Percentiles rank a stretch among this genome's conserved stretches.
Evolutionary conservation across 257 asterid genomes (phyloP).

Genomic region (Linaria vulgaris): DNA sequence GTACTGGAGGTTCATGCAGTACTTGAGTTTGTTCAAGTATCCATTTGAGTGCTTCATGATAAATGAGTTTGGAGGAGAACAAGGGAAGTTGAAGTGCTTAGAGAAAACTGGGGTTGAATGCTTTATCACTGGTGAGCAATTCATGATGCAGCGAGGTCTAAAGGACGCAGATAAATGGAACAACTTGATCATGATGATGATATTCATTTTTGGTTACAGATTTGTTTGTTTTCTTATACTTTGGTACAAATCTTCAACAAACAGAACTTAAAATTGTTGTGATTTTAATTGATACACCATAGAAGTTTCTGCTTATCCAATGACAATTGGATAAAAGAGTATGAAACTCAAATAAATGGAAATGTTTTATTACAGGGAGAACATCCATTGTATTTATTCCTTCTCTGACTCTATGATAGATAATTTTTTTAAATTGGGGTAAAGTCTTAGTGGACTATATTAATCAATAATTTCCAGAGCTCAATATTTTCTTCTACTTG

Average conservation of each 20-base stretch:
- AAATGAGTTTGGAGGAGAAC: constrained; percentile 68
- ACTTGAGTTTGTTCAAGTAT: constrained; percentile 72
- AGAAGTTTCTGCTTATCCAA: too few species aligned
- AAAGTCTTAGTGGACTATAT: too few species aligned
- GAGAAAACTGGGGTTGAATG: constrained; percentile 49
- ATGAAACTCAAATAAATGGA: too few species aligned
- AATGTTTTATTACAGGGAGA: too few species aligned
- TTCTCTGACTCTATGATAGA: too few species aligned
- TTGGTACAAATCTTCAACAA: constrained; percentile 44
- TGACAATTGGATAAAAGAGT: too few species aligned
- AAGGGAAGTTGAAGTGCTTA: constrained; percentile 51
- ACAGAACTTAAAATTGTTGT: constrained; percentile 24
- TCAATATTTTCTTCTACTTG: too few species aligned
- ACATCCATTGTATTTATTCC: too few species aligned
- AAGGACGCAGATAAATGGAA: constrained; percentile 64
- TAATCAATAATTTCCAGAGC: too few species aligned
- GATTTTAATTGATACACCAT: too few species aligned
- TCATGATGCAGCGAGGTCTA: constrained; percentile 50
- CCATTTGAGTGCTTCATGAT: constrained; percentile 79
- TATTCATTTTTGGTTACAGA: constrained; percentile 59
- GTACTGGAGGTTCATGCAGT: constrained; percentile 64
- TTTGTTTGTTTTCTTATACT: constrained; percentile 51
- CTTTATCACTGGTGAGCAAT: constrained; percentile 46
- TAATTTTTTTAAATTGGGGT: too few species aligned
- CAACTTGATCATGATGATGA: constrained; percentile 53